A percentile compares a stretch with the other conserved stretches of the same genome.
These are phyloP conservation scores for Saprolegnia diclina DNA, from an alignment of 352 stramenopile species.

Conservation along the genomic window DNA sequence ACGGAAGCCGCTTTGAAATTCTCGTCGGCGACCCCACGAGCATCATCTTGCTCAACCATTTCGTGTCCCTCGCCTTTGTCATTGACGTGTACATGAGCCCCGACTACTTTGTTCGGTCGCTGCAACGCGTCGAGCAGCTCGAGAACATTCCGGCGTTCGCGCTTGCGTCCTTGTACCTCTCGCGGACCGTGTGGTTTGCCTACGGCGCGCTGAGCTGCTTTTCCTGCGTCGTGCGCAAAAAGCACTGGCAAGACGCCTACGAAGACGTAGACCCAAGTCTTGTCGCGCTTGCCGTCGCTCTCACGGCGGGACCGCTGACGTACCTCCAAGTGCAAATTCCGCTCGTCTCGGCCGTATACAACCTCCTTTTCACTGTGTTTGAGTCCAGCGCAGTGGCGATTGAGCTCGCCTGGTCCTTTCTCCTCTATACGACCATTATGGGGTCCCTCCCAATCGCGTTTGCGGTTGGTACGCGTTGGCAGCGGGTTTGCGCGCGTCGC, in stretches of 20 bases:
- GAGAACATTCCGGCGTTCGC: background rate
- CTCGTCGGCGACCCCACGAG: constrained; percentile 11
- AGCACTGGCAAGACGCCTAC: background rate
- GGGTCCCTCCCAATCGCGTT: background rate
- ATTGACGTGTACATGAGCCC: background rate
- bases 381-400: background rate
- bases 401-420: background rate
- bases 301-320: constrained; percentile 12
- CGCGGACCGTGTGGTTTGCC: constrained; percentile 14
- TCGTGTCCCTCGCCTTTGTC: constrained; percentile 14
- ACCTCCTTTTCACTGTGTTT: background rate
- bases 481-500: no score
- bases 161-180: constrained; percentile 6
- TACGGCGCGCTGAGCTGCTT: background rate
- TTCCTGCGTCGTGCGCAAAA: background rate
- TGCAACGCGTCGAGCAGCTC: constrained; percentile 1
- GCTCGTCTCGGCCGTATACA: background rate
- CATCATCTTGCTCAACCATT: background rate
- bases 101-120: constrained; percentile 5
- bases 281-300: background rate
- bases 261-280: background rate
- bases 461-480: background rate
- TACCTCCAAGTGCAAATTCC: background rate
- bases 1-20: background rate
- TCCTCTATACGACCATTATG: background rate